These are phyloP conservation scores for Ogataea angusta DNA, from an alignment of 805 yeast species.

Conservation along the genomic window DNA sequence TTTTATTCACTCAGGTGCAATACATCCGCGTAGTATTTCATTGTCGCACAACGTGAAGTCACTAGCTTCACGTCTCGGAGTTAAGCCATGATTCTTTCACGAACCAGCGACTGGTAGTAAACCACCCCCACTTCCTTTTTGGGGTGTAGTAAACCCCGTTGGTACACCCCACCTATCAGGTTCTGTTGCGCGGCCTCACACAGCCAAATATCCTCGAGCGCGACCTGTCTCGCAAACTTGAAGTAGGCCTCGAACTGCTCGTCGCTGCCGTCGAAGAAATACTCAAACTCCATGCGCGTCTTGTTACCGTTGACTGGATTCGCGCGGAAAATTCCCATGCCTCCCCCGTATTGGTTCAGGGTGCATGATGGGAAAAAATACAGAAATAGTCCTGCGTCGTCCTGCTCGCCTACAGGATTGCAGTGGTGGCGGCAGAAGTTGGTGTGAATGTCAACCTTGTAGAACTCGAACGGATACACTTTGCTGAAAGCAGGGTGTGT, in stretches of 20 bases:
- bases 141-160: slow-evolving; percentile 29
- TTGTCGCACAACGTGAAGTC: not conserved
- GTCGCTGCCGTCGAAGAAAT: slow-evolving; percentile 27
- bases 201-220: slow-evolving; percentile 29
- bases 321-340: slow-evolving; percentile 29
- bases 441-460: slow-evolving; percentile 26
- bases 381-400: slow-evolving; percentile 24
- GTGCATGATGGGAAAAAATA: slow-evolving; percentile 31
- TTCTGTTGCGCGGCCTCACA: slow-evolving; percentile 32
- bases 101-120: slow-evolving; percentile 20
- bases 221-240: slow-evolving; percentile 33
- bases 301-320: slow-evolving; percentile 27
- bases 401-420: slow-evolving; percentile 13
- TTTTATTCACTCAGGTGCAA: not conserved
- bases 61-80: not conserved
- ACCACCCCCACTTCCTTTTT: slow-evolving; percentile 27
- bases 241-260: slow-evolving; percentile 29
- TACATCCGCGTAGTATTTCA: not conserved
- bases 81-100: slow-evolving; percentile 19
- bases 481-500: slow-evolving; percentile 29
- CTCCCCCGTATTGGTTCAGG: slow-evolving; percentile 30
- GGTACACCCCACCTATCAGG: slow-evolving; percentile 23
- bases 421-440: slow-evolving; percentile 30
- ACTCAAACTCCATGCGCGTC: slow-evolving; percentile 32
- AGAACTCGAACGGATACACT: slow-evolving; percentile 28